These are phyloP conservation scores for Debaryomyces nepalensis DNA, from an alignment of 1,139 yeast species.

Conservation along the genomic window DNA sequence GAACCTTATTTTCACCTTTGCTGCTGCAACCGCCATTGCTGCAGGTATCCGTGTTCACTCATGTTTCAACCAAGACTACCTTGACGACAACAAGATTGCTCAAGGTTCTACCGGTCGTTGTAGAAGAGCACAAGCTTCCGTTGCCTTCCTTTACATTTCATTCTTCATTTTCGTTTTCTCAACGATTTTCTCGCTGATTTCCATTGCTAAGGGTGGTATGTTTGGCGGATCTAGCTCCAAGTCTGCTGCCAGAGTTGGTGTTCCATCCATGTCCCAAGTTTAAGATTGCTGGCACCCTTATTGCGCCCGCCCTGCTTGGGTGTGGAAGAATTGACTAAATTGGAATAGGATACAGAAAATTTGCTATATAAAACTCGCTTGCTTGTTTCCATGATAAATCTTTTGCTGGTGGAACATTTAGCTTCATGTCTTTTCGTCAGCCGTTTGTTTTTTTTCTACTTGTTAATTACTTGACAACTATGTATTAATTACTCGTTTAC, in stretches of 20 bases:
- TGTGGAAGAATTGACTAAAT: slow-evolving; percentile 4
- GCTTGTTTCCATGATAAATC: slow-evolving; percentile 5
- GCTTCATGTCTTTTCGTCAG: slow-evolving; percentile 6
- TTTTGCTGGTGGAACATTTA: slow-evolving; percentile 6
- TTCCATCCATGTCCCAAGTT: slow-evolving; percentile 88
- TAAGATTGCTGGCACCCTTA: slow-evolving; percentile 30
- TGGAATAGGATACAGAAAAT: slow-evolving; percentile 6
- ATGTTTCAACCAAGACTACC: slow-evolving; percentile 69
- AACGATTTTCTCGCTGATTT: slow-evolving; percentile 60
- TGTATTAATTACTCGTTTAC: slow-evolving; percentile 9
- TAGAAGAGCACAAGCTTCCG: slow-evolving; percentile 92
- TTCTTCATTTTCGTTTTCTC: slow-evolving; percentile 77
- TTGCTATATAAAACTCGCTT: slow-evolving; percentile 9
- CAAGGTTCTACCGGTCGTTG: slow-evolving; percentile 85
- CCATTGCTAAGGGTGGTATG: slow-evolving; percentile 72
- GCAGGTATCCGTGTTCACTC: slow-evolving; percentile 87
- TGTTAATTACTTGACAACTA: slow-evolving; percentile 10
- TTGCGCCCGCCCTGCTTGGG: slow-evolving; percentile 1
- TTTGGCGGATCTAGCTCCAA: slow-evolving; percentile 58
- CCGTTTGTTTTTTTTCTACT: slow-evolving; percentile 9
- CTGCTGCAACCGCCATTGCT: slow-evolving; percentile 94
- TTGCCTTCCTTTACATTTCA: slow-evolving; percentile 89
- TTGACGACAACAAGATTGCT: slow-evolving; percentile 65
- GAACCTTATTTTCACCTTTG: slow-evolving; percentile 87
- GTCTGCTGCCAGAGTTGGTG: slow-evolving; percentile 71